Evolutionary conservation across 257 asterid genomes (phyloP).

Genomic region (Euphrasia confusa): DNA sequence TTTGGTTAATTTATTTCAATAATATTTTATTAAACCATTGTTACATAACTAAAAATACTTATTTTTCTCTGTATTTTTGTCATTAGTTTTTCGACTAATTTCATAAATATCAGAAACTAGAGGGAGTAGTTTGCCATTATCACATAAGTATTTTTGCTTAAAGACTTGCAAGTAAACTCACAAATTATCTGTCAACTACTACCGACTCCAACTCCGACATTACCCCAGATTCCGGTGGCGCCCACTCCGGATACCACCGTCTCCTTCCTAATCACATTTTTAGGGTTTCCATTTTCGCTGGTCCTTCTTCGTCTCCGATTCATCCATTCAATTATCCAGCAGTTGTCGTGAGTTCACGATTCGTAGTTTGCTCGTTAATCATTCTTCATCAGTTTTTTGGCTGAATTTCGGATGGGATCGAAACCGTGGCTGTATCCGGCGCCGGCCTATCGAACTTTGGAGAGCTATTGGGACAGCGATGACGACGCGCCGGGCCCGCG

Average conservation of each 20-base stretch:
- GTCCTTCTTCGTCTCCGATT: not conserved
- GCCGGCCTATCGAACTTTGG: conserved; percentile 53
- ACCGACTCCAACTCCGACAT: conserved; percentile 15
- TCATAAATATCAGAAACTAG: too few species aligned
- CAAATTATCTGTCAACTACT: conserved; percentile 35
- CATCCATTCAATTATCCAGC: conserved; percentile 8
- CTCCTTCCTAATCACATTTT: conserved; percentile 15
- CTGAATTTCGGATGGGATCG: conserved; percentile 47
- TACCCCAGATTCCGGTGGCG: conserved; percentile 32
- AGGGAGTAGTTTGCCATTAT: not conserved
- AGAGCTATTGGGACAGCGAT: conserved; percentile 78
- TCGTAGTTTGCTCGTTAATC: conserved; percentile 7
- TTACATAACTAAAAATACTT: too few species aligned
- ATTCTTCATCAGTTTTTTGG: not conserved
- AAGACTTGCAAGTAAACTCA: not conserved
- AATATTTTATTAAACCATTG: too few species aligned
- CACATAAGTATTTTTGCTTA: not conserved
- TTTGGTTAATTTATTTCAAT: too few species aligned
- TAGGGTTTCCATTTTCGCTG: conserved; percentile 23
- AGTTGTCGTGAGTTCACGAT: not conserved
- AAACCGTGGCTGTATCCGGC: conserved; percentile 64
- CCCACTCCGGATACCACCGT: conserved; percentile 36
- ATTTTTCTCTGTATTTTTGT: not conserved
- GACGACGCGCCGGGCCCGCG: conserved; percentile 99
- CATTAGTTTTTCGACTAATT: too few species aligned